These are phyloP conservation scores for Cyberlindnera suaveolens DNA, from an alignment of 805 yeast species.

Conservation along the genomic window DNA sequence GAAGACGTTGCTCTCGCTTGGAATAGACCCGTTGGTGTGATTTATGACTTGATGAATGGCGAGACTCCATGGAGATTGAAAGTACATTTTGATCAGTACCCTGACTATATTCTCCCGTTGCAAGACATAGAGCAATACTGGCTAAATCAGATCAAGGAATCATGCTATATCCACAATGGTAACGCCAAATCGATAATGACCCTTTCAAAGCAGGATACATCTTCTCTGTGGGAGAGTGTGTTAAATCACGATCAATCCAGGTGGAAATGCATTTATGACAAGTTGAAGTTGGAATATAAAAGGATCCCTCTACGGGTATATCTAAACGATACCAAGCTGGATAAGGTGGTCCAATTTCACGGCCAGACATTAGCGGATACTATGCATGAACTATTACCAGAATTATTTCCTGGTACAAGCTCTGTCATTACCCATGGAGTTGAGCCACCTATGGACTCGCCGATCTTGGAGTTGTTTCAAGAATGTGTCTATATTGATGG, in stretches of 20 bases:
- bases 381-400: slow-evolving; percentile 37
- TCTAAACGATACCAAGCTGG: slow-evolving; percentile 1
- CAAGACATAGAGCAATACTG: slow-evolving; percentile 44
- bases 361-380: slow-evolving; percentile 30
- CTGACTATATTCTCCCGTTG: slow-evolving; percentile 37
- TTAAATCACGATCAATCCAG: slow-evolving; percentile 28
- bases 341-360: background rate
- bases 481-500: slow-evolving; percentile 54
- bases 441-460: slow-evolving; percentile 36
- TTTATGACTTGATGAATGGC: slow-evolving; percentile 48
- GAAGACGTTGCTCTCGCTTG: slow-evolving; percentile 63
- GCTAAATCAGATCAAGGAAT: slow-evolving; percentile 78
- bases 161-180: slow-evolving; percentile 69
- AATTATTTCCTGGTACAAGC: slow-evolving; percentile 38
- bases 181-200: slow-evolving; percentile 78
- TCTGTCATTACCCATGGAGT: slow-evolving; percentile 55
- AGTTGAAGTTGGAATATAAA: background rate
- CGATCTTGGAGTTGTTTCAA: slow-evolving; percentile 40
- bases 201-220: slow-evolving; percentile 57
- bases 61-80: slow-evolving; percentile 44
- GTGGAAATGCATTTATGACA: slow-evolving; percentile 3
- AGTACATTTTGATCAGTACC: slow-evolving; percentile 37
- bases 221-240: slow-evolving; percentile 50
- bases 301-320: slow-evolving; percentile 1
- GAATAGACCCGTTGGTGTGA: slow-evolving; percentile 65